Conservation (phyloP, 1,139 yeast species). For the Taiozyma onychis region DNA sequence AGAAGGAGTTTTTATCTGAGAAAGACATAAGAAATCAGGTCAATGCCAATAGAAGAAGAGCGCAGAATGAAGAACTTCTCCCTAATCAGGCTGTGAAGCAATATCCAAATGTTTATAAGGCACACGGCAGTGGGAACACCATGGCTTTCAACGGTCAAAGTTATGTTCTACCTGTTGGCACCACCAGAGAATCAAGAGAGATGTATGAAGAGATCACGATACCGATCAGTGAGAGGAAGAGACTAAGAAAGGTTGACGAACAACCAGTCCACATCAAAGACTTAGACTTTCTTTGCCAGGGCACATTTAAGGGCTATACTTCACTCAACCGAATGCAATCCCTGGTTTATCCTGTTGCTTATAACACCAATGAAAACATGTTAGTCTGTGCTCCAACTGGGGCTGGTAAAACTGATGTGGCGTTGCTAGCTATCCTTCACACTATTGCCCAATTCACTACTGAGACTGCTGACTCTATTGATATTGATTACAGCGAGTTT, state of each 20-base stretch:
- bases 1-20: slow-evolving; percentile 39
- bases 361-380: slow-evolving; percentile 91
- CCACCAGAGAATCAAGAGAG: slow-evolving; percentile 58
- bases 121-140: slow-evolving; percentile 62
- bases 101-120: slow-evolving; percentile 85
- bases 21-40: slow-evolving; percentile 56
- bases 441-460: slow-evolving; percentile 58
- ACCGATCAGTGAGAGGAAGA: slow-evolving; percentile 57
- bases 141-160: slow-evolving; percentile 77
- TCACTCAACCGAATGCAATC: slow-evolving; percentile 87
- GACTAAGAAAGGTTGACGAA: slow-evolving; percentile 40
- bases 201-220: slow-evolving; percentile 78
- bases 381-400: slow-evolving; percentile 99
- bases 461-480: slow-evolving; percentile 48
- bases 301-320: slow-evolving; percentile 77
- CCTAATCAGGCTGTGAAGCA: slow-evolving; percentile 42
- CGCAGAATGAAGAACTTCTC: slow-evolving; percentile 45
- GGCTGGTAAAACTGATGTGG: slow-evolving; percentile 99
- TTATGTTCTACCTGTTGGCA: slow-evolving; percentile 75
- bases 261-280: slow-evolving; percentile 53
- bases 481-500: slow-evolving; percentile 74
- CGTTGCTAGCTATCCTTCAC: slow-evolving; percentile 75
- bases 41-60: slow-evolving; percentile 44
- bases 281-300: slow-evolving; percentile 72
- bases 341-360: slow-evolving; percentile 86